Percentiles rank a stretch among this genome's conserved stretches.
phyloP scores from a whole-genome alignment of 306 rosid genomes.

The Fragaria vesca region DNA sequence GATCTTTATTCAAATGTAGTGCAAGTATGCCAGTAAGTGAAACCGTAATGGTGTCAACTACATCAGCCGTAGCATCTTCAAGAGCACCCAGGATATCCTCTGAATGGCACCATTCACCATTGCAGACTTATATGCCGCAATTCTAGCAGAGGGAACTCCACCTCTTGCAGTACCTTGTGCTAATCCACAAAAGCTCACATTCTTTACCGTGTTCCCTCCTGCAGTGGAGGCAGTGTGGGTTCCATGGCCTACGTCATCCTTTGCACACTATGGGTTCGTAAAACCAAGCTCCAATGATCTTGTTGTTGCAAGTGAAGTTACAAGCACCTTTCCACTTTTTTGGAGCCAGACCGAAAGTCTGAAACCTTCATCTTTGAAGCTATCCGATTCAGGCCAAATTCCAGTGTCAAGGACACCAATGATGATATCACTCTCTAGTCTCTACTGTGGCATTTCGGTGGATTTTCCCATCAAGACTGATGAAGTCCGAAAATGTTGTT shows the following conservation, averaged over 20 bases:
- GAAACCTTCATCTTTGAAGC: neutral
- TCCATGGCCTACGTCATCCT: conserved; percentile 58
- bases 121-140: conserved; percentile 25
- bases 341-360: neutral
- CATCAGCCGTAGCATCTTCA: conserved; percentile 8
- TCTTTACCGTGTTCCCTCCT: conserved; percentile 28
- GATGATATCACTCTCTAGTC: neutral
- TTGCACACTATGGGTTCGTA: conserved; percentile 24
- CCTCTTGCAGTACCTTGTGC: conserved; percentile 23
- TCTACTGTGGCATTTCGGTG: neutral
- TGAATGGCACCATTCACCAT: neutral
- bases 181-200: conserved; percentile 11
- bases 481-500: neutral
- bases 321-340: neutral
- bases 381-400: neutral
- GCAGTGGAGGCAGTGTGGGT: conserved; percentile 57
- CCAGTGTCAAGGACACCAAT: neutral
- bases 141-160: conserved; percentile 5
- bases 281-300: neutral
- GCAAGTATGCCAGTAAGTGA: neutral
- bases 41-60: neutral
- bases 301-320: neutral
- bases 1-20: neutral
- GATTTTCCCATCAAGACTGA: neutral
- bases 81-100: neutral